Percentiles rank a stretch among this genome's conserved stretches.
These are phyloP conservation scores for Leishmania turanica DNA, from an alignment of 208 protist species.

Conservation along the genomic window DNA sequence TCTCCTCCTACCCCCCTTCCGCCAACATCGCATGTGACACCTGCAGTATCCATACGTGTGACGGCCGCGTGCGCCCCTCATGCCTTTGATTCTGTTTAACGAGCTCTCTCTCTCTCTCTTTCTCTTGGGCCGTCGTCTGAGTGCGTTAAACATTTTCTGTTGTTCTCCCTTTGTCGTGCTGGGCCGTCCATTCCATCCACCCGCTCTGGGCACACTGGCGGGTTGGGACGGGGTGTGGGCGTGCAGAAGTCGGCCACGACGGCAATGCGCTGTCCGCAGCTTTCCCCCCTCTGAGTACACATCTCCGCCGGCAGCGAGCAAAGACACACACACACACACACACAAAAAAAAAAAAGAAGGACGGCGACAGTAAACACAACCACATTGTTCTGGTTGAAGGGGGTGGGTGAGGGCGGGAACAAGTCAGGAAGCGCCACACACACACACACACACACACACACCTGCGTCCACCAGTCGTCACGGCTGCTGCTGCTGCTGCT, in stretches of 20 bases:
- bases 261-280: not conserved
- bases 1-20: not conserved
- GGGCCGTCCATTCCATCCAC: not conserved
- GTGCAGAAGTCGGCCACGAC: not conserved
- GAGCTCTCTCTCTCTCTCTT: too few relatives aligned
- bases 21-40: not conserved
- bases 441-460: conserved; percentile 1
- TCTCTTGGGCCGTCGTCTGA: not conserved
- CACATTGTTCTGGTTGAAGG: not conserved
- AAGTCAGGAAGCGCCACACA: not conserved
- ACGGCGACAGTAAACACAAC: not conserved
- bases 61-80: not conserved
- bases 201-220: not conserved
- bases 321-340: too few relatives aligned
- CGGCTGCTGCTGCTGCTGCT: not conserved
- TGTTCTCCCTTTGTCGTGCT: not conserved
- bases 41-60: too few relatives aligned
- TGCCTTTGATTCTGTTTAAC: not conserved
- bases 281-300: not conserved
- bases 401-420: not conserved
- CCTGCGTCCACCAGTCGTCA: not conserved
- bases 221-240: not conserved
- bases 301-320: not conserved
- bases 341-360: not conserved
- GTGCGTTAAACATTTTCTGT: not conserved